Base-by-base conservation (phyloP, 164 flowering plant genomes). In the Stephania cephalantha region DNA sequence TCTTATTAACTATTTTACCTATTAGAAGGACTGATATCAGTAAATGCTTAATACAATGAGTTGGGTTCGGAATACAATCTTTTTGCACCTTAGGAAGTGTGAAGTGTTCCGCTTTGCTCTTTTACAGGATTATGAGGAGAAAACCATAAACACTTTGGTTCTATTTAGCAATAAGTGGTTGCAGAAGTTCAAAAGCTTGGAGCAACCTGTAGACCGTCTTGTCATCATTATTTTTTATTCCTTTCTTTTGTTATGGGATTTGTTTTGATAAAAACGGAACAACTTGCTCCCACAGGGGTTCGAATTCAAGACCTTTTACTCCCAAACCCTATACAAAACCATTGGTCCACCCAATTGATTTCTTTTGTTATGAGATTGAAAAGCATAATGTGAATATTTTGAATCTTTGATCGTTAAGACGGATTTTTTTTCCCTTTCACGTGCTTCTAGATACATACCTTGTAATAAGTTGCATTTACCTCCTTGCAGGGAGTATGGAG, bases 401-500 rank as follows among this genome's bases (percentile, higher is more conserved):
- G 64, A 58, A 5, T 12, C n/a, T 0, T 58, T 4, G 42, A 35
- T 35, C 3, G 42, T 35, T 35, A 35, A 35, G 10, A 1, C n/a
- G 44, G 44, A 70, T 45, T 30, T n/a, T 46, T 35, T 35, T 35
- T 35, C 42, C 25, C 25, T 35, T 35, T 46, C 17, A 69, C 6
- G 4, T 1, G 25, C 30, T 73, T 48, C 63, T 10, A 63, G n/a
- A 13, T 42, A 1, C 17, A 45, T 10, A 25, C 55, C 9, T 70
- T 70, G 25, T 6, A 35, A 12, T 25, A 46, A 53, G n/a, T 50
- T 52, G 18, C 5, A 25, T 15, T 48, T 31, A 22, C 63, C 15
- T 68, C 12, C 75, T 77, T 76, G 72, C 86, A 94, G 97, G 86
- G 77, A 64, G 70, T 82, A 78, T 72, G 25, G 25, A 25, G 25